These are phyloP conservation scores for Limonomyces culmigenus DNA, from an alignment of 1,284 basidiomycete species.

Conservation along the genomic window DNA sequence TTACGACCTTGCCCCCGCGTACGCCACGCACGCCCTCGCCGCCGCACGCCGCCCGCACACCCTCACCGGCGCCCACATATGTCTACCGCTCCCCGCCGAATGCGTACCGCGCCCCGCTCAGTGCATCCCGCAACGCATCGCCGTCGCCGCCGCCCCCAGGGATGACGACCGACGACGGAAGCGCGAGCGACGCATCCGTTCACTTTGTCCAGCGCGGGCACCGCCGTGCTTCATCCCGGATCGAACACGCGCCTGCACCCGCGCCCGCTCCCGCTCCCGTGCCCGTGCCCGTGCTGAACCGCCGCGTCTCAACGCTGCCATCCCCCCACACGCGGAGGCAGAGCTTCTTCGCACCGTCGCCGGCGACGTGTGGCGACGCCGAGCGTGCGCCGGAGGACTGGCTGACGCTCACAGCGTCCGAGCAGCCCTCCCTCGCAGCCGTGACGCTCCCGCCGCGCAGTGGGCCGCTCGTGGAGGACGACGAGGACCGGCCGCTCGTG, in stretches of 20 bases:
- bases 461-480: too few relatives aligned
- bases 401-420: too few relatives aligned
- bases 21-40: not conserved
- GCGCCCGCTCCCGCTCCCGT: not conserved
- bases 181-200: not conserved
- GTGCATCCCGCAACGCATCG: not conserved
- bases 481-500: too few relatives aligned
- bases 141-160: slow-evolving; percentile 10
- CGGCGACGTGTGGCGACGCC: too few relatives aligned
- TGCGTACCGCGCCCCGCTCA: not conserved
- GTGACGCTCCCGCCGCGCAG: too few relatives aligned
- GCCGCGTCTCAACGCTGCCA: not conserved
- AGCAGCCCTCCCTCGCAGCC: too few relatives aligned
- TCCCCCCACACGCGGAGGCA: not conserved
- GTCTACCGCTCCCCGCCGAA: not conserved
- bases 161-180: not conserved
- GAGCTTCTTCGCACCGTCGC: too few relatives aligned
- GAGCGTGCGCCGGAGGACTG: too few relatives aligned
- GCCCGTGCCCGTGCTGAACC: not conserved
- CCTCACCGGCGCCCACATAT: not conserved
- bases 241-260: not conserved
- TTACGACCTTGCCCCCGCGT: not conserved
- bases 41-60: not conserved
- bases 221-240: not conserved
- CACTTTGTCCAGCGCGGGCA: not conserved